Evolutionary conservation across 352 stramenopile genomes (phyloP).

Genomic region (Phytopythium ostracodes): DNA sequence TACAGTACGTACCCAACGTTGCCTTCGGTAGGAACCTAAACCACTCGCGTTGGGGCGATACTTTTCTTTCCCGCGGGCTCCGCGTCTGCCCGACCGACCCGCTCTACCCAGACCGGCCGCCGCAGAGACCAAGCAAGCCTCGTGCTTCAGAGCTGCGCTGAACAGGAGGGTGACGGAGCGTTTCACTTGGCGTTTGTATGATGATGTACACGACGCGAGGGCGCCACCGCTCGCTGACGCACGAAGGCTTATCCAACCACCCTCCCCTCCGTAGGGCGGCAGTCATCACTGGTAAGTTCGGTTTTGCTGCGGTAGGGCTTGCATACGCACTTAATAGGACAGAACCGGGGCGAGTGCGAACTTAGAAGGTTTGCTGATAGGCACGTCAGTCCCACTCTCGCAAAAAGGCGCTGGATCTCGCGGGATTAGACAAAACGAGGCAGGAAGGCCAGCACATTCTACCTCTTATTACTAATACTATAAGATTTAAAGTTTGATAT

Average conservation of each 20-base stretch:
- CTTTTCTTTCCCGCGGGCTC: background rate
- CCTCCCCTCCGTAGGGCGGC: too few species aligned
- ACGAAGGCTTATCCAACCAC: too few species aligned
- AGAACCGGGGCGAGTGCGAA: background rate
- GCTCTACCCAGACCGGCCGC: too few species aligned
- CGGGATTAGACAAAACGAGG: conserved; percentile 2
- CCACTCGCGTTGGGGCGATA: too few species aligned
- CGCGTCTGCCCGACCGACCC: background rate
- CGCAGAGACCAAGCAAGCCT: too few species aligned
- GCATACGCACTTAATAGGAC: background rate
- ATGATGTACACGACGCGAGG: too few species aligned
- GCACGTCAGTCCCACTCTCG: conserved; percentile 2
- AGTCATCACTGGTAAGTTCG: background rate
- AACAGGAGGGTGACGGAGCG: background rate
- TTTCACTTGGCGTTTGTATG: background rate
- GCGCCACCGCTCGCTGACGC: too few species aligned
- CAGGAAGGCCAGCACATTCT: background rate
- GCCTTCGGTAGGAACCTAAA: background rate
- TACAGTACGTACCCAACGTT: too few species aligned
- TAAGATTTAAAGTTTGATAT: too few species aligned
- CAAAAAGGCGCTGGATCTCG: background rate
- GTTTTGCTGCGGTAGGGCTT: background rate
- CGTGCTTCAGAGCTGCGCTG: too few species aligned
- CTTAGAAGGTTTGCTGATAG: background rate
- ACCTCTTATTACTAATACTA: too few species aligned